These are phyloP conservation scores for Nadsonia starkeyi-henricii DNA, from an alignment of 1,139 yeast species.

Conservation along the genomic window DNA sequence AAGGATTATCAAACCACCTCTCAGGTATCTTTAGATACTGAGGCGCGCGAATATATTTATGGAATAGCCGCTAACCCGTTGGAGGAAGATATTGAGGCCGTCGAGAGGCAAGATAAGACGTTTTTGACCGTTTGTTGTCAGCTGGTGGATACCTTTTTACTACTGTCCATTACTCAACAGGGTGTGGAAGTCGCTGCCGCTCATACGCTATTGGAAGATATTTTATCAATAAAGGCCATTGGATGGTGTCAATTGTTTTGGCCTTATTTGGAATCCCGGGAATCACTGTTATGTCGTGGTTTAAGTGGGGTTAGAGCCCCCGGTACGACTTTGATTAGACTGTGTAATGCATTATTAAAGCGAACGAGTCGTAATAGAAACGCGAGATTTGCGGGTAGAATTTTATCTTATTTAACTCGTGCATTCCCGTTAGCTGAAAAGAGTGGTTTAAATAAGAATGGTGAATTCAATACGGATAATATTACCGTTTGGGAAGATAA, in stretches of 20 bases:
- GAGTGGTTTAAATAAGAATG: slow-evolving; percentile 26
- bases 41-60: too few species aligned
- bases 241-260: slow-evolving; percentile 25
- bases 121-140: too few species aligned
- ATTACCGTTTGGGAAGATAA: slow-evolving; percentile 18
- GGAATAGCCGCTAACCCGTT: too few species aligned
- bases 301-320: slow-evolving; percentile 23
- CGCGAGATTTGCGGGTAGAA: slow-evolving; percentile 25
- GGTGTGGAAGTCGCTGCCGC: slow-evolving; percentile 11
- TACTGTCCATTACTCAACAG: too few species aligned
- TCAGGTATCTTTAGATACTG: too few species aligned
- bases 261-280: slow-evolving; percentile 23
- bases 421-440: slow-evolving; percentile 27
- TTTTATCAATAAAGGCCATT: slow-evolving; percentile 24
- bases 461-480: slow-evolving; percentile 25
- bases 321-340: slow-evolving; percentile 26
- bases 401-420: slow-evolving; percentile 24
- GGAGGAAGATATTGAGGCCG: too few species aligned
- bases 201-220: slow-evolving; percentile 22
- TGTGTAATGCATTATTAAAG: slow-evolving; percentile 25
- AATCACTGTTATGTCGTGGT: slow-evolving; percentile 15
- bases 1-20: too few species aligned
- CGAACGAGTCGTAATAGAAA: slow-evolving; percentile 25
- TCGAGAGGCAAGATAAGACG: too few species aligned
- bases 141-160: too few species aligned